phyloP scores from a whole-genome alignment of 148 eudicot species.

The Drosera capensis region DNA sequence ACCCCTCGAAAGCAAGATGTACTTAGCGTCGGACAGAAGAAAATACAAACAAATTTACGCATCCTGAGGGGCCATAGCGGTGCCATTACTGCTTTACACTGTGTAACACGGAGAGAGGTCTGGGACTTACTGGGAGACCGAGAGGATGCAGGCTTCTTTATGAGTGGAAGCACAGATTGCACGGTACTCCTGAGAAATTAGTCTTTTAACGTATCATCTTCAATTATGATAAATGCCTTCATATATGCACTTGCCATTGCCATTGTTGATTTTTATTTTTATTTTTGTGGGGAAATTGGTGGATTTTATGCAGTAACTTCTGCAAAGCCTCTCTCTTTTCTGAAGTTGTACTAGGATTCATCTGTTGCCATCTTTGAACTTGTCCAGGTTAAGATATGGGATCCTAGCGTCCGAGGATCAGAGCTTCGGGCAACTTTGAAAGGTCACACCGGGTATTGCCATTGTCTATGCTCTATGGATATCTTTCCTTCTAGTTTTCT shows the following conservation, averaged over 20 bases:
- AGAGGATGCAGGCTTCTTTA: slow-evolving; percentile 98
- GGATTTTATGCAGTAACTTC: neutral
- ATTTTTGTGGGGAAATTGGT: no score
- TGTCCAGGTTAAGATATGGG: slow-evolving; percentile 88
- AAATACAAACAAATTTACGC: slow-evolving; percentile 66
- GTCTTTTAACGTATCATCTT: no score
- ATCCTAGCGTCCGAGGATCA: slow-evolving; percentile 90
- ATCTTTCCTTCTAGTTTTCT: neutral
- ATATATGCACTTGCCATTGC: no score
- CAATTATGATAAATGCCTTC: no score
- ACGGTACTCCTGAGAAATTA: slow-evolving; percentile 26
- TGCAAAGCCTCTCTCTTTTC: neutral
- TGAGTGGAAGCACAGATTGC: slow-evolving; percentile 99
- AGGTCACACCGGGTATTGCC: slow-evolving; percentile 86
- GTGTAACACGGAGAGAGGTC: slow-evolving; percentile 95
- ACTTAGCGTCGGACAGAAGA: slow-evolving; percentile 57
- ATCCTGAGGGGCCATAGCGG: slow-evolving; percentile 90
- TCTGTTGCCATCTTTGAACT: slow-evolving; percentile 5
- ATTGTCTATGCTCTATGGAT: no score
- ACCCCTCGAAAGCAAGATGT: slow-evolving; percentile 48
- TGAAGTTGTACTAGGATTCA: neutral
- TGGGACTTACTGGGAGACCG: slow-evolving; percentile 99
- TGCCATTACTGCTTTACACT: slow-evolving; percentile 86
- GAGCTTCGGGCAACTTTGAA: slow-evolving; percentile 86
- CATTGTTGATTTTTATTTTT: no score